A percentile compares a stretch with the other conserved stretches of the same genome.
phyloP scores from a whole-genome alignment of 192 early-diverging fungal genomes.

The Endogone sp. region DNA sequence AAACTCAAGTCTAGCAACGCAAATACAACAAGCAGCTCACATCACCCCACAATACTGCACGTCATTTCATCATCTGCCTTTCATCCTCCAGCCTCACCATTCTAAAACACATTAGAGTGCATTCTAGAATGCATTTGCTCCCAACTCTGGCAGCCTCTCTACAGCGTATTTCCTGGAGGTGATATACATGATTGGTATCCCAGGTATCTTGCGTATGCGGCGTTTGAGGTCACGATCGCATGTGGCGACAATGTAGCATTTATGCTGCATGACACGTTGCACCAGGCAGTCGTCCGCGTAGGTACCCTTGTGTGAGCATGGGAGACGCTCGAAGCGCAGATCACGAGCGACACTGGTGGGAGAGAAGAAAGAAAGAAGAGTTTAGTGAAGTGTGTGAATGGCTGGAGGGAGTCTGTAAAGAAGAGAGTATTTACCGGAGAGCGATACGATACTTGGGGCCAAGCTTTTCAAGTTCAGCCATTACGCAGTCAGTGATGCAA shows the following conservation, averaged over 20 bases:
- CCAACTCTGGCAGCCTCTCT: conserved; percentile 85
- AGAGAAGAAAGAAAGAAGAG: neutral
- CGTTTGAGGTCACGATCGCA: conserved; percentile 96
- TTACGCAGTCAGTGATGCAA: conserved; percentile 97
- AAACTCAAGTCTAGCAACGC: too few relatives aligned
- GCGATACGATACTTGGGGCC: conserved; percentile 96
- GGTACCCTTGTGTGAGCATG: conserved; percentile 96
- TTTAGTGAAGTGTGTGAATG: neutral
- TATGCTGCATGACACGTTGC: conserved; percentile 85
- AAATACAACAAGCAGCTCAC: too few relatives aligned
- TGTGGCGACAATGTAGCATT: conserved; percentile 98
- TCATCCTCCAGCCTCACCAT: too few relatives aligned
- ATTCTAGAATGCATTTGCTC: conserved; percentile 31
- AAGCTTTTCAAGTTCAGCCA: conserved; percentile 98
- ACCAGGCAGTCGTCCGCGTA: conserved; percentile 99
- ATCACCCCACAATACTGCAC: too few relatives aligned
- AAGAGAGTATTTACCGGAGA: conserved; percentile 52
- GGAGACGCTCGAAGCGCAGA: conserved; percentile 94
- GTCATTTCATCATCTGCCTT: too few relatives aligned
- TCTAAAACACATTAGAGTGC: neutral
- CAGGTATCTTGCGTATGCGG: conserved; percentile 92
- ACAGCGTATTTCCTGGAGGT: conserved; percentile 86
- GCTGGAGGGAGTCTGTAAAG: too few relatives aligned
- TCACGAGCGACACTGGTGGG: conserved; percentile 79
- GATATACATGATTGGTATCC: conserved; percentile 98